A percentile compares a stretch with the other conserved stretches of the same genome.
These are phyloP conservation scores for Fistulinella prunicolor DNA, from an alignment of 768 basidiomycete species.

Conservation along the genomic window DNA sequence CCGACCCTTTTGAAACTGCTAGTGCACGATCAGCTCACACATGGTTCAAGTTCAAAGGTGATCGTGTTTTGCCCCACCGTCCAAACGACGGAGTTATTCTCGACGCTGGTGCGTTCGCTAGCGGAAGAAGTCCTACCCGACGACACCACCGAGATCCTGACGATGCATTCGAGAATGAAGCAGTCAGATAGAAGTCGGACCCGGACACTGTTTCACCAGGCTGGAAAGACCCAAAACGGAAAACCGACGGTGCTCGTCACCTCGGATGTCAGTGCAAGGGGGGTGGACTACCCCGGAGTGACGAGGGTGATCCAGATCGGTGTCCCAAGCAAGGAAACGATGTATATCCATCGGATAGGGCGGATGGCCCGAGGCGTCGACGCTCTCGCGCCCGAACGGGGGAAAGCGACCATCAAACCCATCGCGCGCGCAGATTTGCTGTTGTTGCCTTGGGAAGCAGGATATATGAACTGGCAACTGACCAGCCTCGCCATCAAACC, in stretches of 20 bases:
- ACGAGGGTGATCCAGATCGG: constrained; percentile 92
- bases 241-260: constrained; percentile 66
- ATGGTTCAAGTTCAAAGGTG: constrained; percentile 65
- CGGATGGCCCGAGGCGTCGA: constrained; percentile 72
- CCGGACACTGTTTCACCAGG: constrained; percentile 25
- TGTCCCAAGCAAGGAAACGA: constrained; percentile 61
- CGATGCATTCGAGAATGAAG: constrained; percentile 75
- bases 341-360: constrained; percentile 85
- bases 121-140: constrained; percentile 45
- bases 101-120: constrained; percentile 57
- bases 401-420: neutral
- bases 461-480: constrained; percentile 62
- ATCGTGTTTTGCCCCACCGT: constrained; percentile 86
- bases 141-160: constrained; percentile 58
- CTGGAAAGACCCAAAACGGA: constrained; percentile 24
- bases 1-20: constrained; percentile 78
- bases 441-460: constrained; percentile 74
- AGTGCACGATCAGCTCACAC: constrained; percentile 80
- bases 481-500: constrained; percentile 67
- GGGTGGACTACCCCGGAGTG: constrained; percentile 86
- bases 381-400: constrained; percentile 36
- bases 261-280: constrained; percentile 86
- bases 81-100: constrained; percentile 76
- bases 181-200: constrained; percentile 16
- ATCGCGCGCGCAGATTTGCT: constrained; percentile 68